A percentile compares a stretch with the other conserved stretches of the same genome.
Conservation (phyloP, 2,329 filamentous ascomycete species). For the Drechslerella stenobrocha region DNA sequence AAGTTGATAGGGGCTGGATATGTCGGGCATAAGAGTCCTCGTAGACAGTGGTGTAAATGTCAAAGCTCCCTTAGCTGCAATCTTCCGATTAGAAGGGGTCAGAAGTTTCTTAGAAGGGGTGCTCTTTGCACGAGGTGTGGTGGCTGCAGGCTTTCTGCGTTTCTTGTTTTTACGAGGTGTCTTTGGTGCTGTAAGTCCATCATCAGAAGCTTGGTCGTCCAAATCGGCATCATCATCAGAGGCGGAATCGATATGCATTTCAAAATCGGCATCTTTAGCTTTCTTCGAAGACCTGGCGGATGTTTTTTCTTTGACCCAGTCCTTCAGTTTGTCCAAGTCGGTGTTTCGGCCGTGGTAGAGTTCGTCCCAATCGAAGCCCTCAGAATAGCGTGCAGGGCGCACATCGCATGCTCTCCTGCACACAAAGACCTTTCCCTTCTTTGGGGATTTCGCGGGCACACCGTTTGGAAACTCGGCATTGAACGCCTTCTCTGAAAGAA, state of each 20-base stretch:
- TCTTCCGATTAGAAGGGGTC: slow-evolving; percentile 66
- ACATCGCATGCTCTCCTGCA: slow-evolving; percentile 89
- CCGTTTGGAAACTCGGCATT: slow-evolving; percentile 71
- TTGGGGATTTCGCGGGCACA: slow-evolving; percentile 71
- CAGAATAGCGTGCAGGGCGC: slow-evolving; percentile 83
- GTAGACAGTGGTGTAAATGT: slow-evolving; percentile 96
- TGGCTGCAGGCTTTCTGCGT: slow-evolving; percentile 46
- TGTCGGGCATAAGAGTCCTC: slow-evolving; percentile 74
- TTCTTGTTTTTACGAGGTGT: slow-evolving; percentile 57
- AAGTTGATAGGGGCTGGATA: slow-evolving; percentile 86
- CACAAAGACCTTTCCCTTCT: slow-evolving; percentile 83
- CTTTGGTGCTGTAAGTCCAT: slow-evolving; percentile 52
- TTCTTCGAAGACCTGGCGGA: slow-evolving; percentile 63
- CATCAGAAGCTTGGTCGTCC: slow-evolving; percentile 52
- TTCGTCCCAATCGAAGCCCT: slow-evolving; percentile 90
- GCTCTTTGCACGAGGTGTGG: slow-evolving; percentile 49
- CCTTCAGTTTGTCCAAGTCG: slow-evolving; percentile 68
- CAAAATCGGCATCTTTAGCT: slow-evolving; percentile 58
- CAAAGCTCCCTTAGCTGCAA: slow-evolving; percentile 75
- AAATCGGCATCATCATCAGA: slow-evolving; percentile 54
- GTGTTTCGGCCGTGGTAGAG: slow-evolving; percentile 69
- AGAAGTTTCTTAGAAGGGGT: slow-evolving; percentile 61
- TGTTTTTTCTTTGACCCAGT: slow-evolving; percentile 71
- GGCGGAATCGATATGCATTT: slow-evolving; percentile 51
- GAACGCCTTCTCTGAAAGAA: slow-evolving; percentile 75